phyloP scores from a whole-genome alignment of 176 grass and related monocot genomes.

The Oryza nivara region DNA sequence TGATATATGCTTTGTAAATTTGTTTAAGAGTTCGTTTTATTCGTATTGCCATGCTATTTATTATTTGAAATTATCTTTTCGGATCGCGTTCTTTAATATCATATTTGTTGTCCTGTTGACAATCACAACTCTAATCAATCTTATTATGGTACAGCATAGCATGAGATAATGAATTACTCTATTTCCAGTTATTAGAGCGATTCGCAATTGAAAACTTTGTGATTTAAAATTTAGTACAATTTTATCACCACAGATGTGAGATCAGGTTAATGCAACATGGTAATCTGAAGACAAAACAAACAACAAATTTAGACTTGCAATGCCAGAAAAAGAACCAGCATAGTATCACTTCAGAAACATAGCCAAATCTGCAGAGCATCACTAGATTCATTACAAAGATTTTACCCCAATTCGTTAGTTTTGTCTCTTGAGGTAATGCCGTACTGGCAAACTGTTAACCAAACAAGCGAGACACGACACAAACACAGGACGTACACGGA shows the following conservation, averaged over 20 bases:
- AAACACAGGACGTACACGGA: not conserved
- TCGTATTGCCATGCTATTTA: too few relatives aligned
- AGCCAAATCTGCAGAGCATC: constrained; percentile 8
- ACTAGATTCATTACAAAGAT: not conserved
- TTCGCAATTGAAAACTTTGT: too few relatives aligned
- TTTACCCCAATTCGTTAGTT: not conserved
- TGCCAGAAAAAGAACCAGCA: not conserved
- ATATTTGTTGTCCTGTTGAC: too few relatives aligned
- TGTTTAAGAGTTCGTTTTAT: too few relatives aligned
- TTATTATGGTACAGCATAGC: too few relatives aligned
- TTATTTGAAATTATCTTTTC: too few relatives aligned
- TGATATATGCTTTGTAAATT: too few relatives aligned
- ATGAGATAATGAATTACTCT: too few relatives aligned
- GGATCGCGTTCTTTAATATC: too few relatives aligned
- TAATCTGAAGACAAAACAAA: not conserved
- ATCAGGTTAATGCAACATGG: not conserved
- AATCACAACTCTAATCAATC: too few relatives aligned
- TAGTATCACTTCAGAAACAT: not conserved
- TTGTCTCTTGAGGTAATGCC: constrained; percentile 16
- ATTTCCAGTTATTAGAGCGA: too few relatives aligned
- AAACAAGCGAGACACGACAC: not conserved
- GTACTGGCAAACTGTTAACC: not conserved
- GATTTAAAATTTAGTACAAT: not conserved
- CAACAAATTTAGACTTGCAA: not conserved
- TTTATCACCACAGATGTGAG: not conserved